These are phyloP conservation scores for Globisporangium canariense DNA, from an alignment of 352 stramenopile genomes.

Conservation along the genomic window DNA sequence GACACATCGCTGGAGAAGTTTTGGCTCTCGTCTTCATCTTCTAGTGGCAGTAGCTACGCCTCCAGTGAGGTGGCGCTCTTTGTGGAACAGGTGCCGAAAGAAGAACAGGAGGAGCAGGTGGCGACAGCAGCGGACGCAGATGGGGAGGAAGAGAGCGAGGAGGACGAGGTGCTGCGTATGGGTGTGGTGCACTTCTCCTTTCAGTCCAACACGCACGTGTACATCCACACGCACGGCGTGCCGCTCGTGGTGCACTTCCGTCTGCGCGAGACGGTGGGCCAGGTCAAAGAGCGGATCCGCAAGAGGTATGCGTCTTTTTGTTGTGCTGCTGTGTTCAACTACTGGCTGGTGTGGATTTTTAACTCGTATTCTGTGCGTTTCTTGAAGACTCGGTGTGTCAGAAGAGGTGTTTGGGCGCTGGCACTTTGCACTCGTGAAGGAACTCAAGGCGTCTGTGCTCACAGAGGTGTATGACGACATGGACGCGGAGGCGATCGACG, in stretches of 20 bases:
- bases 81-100: constrained; percentile 51
- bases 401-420: constrained; percentile 64
- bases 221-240: constrained; percentile 74
- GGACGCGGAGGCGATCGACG: constrained; percentile 46
- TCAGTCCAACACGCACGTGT: constrained; percentile 45
- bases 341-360: background rate
- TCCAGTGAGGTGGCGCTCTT: constrained; percentile 48
- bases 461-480: constrained; percentile 58
- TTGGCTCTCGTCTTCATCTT: constrained; percentile 26
- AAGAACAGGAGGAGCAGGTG: background rate
- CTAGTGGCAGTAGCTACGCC: constrained; percentile 16
- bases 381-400: constrained; percentile 58
- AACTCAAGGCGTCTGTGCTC: constrained; percentile 65
- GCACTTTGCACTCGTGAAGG: constrained; percentile 73
- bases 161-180: constrained; percentile 42
- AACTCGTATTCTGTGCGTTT: constrained; percentile 13
- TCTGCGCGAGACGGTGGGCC: constrained; percentile 52
- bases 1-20: constrained; percentile 43
- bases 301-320: constrained; percentile 30
- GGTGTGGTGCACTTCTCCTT: constrained; percentile 80
- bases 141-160: constrained; percentile 11
- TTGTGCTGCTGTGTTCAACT: background rate
- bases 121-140: background rate
- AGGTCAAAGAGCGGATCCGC: constrained; percentile 75
- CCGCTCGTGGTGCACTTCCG: constrained; percentile 66